Evolutionary conservation across 495 filamentous ascomycete species (phyloP), one percentile per base, ranked within the genome.

Genomic region (Penicillium roqueforti): DNA sequence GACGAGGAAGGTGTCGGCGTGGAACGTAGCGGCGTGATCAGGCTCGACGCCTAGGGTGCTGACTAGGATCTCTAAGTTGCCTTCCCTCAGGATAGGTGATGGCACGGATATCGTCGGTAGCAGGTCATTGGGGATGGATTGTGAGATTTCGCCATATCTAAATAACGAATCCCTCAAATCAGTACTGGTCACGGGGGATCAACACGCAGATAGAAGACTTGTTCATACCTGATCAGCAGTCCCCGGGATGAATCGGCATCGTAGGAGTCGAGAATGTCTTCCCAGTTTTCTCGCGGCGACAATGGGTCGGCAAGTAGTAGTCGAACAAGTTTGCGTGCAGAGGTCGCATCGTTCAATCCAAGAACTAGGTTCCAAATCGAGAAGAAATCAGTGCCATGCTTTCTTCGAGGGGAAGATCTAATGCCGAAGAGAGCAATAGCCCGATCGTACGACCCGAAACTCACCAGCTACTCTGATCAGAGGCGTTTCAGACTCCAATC

Each of bases 301-400:
- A 96, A 72, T 13, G 91, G 87, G 71, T 96, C 92, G 19, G 87
- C 88, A 18, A 96, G 75, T 43, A 95, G 69, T 31, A 87, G 71
- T 26, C 82, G 78, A 13, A 90, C 78, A 13, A 97, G 77, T 53
- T 80, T 81, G 55, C 81, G 72, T 45, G 83, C 79, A 39, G 68
- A 65, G 38, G 51, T 62, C 45, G 71, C 68, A 53, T 75, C 72
- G 41, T 76, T 74, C 38, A 82, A 59, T 11, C 80, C 77, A 25
- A 85, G 74, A 4, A 84, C 80, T 83, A 66, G 6, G 26, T 11
- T 19, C 23, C 22, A 45, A 9, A 32, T 29, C 31, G 29, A 20
- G 16, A 22, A 47, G 16, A 38, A 16, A 52, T 57, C 25, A 54
- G 47, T 32, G 2, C n/a, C 45, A 28, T 25, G 25, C 20, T 18